These are phyloP conservation scores for Jamesozyma lodderae DNA, from an alignment of 805 yeast species.

Conservation along the genomic window DNA sequence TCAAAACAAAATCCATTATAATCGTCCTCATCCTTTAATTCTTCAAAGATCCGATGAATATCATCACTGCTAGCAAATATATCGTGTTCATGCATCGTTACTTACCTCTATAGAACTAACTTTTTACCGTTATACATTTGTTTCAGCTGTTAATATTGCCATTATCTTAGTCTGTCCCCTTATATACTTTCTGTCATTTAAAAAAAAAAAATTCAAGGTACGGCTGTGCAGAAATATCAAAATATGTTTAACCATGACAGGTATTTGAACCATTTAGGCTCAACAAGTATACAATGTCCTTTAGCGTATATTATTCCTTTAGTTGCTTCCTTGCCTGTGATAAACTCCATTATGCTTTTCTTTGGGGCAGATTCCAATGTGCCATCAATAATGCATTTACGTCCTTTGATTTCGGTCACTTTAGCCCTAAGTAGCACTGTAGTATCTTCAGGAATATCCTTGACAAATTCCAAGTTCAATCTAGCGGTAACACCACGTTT, in stretches of 20 bases:
- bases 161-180: not conserved
- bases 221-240: not conserved
- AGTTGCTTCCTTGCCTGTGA: constrained; percentile 3
- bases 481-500: constrained; percentile 85
- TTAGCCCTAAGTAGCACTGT: constrained; percentile 60
- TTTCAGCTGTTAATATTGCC: not conserved
- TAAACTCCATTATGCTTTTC: not conserved
- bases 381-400: constrained; percentile 78
- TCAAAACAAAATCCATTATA: not conserved
- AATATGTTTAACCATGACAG: constrained; percentile 42
- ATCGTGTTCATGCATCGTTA: not conserved
- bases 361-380: constrained; percentile 36
- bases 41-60: not conserved
- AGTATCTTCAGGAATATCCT: constrained; percentile 44
- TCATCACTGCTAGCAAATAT: not conserved
- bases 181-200: not conserved
- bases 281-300: constrained; percentile 66
- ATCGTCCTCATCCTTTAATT: not conserved
- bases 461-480: constrained; percentile 49
- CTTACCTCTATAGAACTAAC: no score
- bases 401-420: constrained; percentile 58
- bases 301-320: constrained; percentile 37
- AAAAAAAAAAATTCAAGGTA: not conserved
- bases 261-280: constrained; percentile 82
- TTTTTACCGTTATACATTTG: not conserved